Conservation (phyloP, 208 protist genomes). For the Wallacemonas sp. region DNA sequence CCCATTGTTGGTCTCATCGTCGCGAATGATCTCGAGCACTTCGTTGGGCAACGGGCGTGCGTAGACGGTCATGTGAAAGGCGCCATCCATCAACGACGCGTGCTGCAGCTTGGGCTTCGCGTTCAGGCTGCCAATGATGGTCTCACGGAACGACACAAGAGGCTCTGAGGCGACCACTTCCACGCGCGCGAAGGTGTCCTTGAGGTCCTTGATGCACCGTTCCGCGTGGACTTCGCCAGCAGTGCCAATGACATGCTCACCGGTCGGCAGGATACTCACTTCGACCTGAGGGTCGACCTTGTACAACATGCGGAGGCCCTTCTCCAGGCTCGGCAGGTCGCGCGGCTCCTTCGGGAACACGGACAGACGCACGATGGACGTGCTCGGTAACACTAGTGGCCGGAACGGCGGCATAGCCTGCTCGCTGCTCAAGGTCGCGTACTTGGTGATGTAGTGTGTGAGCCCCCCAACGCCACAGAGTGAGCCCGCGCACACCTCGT, state of each 20-base stretch:
- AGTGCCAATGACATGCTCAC: conserved; percentile 96
- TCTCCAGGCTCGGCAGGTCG: conserved; percentile 57
- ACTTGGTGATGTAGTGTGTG: conserved; percentile 91
- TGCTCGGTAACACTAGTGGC: conserved; percentile 85
- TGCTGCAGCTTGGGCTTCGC: conserved; percentile 78
- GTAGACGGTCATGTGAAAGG: conserved; percentile 70
- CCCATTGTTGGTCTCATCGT: conserved; percentile 68
- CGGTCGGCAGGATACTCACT: conserved; percentile 92
- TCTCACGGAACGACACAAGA: conserved; percentile 88
- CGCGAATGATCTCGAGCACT: conserved; percentile 70
- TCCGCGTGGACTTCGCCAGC: conserved; percentile 97
- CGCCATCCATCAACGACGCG: conserved; percentile 54
- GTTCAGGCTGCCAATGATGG: conserved; percentile 51
- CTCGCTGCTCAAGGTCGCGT: conserved; percentile 89
- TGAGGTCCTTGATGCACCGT: conserved; percentile 93
- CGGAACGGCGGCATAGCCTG: conserved; percentile 76
- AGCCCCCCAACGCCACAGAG: conserved; percentile 95
- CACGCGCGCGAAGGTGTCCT: conserved; percentile 87
- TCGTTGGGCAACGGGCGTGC: conserved; percentile 68
- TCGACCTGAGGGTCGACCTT: conserved; percentile 95
- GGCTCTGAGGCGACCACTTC: conserved; percentile 85
- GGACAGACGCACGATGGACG: conserved; percentile 96
- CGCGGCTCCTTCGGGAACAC: conserved; percentile 90
- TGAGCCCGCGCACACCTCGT: conserved; percentile 73
- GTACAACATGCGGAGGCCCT: conserved; percentile 93